Conservation (phyloP, 176 grass and related monocot species). For the Aegilops tauschii region DNA sequence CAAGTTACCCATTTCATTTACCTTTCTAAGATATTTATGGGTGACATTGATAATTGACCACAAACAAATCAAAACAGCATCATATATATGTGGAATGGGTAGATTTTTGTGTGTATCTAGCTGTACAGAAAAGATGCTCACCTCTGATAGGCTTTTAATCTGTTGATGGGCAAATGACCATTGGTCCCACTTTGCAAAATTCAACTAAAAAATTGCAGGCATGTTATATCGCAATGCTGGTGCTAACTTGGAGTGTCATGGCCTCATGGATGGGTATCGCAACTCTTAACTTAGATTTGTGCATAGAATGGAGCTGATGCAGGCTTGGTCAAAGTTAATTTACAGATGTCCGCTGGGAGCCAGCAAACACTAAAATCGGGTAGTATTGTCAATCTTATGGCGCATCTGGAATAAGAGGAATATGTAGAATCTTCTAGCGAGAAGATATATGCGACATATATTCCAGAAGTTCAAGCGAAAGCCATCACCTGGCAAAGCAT, state of each 20-base stretch:
- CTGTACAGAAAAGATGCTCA: background rate
- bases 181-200: background rate
- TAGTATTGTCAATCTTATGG: background rate
- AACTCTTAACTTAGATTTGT: background rate
- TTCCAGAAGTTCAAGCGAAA: background rate
- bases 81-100: background rate
- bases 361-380: background rate
- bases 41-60: background rate
- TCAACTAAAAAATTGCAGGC: background rate
- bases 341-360: background rate
- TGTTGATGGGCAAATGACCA: background rate
- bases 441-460: background rate
- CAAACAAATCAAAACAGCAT: background rate
- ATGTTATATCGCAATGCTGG: background rate
- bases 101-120: background rate
- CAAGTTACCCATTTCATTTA: conserved; percentile 10
- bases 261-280: background rate
- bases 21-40: conserved; percentile 3
- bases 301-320: background rate
- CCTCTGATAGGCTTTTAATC: background rate
- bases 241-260: background rate
- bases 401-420: background rate
- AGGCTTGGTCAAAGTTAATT: background rate
- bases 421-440: background rate
- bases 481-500: background rate